Percentiles rank a stretch among this genome's conserved stretches.
Evolutionary conservation across 78 protist genomes (phyloP).

Genomic region (Dictyostelium capitatum): DNA sequence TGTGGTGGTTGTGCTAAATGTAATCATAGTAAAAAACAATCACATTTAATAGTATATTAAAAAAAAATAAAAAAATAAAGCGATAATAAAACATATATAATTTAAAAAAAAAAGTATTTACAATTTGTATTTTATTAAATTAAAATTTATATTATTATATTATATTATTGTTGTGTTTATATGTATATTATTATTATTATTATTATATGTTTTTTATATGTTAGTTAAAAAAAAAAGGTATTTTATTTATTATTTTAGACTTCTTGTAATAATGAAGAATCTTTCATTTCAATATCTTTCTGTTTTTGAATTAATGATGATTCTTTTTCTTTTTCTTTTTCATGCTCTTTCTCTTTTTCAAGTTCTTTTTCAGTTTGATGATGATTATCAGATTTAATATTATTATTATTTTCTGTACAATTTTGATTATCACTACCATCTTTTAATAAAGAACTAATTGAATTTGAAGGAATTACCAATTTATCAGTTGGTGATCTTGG

Average conservation of each 20-base stretch:
- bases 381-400: neutral
- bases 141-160: no score
- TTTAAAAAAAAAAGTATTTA: no score
- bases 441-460: neutral
- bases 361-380: neutral
- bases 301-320: neutral
- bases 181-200: no score
- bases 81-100: neutral
- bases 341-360: neutral
- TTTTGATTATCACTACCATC: neutral
- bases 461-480: neutral
- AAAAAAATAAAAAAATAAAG: neutral
- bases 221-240: no score
- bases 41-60: neutral
- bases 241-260: neutral
- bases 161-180: no score
- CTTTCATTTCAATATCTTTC: constrained; percentile 26
- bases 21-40: neutral
- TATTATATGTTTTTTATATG: no score
- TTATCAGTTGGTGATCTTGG: constrained; percentile 68
- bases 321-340: constrained; percentile 15
- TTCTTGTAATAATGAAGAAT: neutral
- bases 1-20: constrained; percentile 12
- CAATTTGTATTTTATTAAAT: no score
- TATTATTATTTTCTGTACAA: neutral